Base-by-base conservation (phyloP, 495 filamentous ascomycete species). In the Platismatia glauca region DNA sequence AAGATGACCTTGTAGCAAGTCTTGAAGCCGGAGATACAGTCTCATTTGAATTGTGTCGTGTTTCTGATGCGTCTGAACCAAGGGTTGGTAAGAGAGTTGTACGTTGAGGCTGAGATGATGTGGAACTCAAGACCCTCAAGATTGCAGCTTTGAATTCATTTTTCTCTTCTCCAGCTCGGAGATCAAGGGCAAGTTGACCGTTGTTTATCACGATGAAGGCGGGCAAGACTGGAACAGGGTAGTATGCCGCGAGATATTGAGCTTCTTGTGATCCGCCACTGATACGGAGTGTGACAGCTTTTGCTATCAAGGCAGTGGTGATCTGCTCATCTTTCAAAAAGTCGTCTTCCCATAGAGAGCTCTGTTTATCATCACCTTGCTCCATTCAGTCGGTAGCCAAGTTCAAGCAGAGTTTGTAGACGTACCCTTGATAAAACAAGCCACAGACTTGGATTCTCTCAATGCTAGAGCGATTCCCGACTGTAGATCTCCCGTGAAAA, bases 401-500 rank as follows among this genome's bases (percentile, higher is more conserved):
- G 12, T 61, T 13, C 18, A 22, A 43, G 34, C 27, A 35, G 29
- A 31, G 39, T 34, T 2, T 39, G 12, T 75, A 60, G 71, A 70
- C 81, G 55, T 58, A 87, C 85, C 84, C 76, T 76, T 71, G 39
- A 89, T 80, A 74, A 92, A 89, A 70, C 88, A 90, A 53, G 81
- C 80, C 7, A 92, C 83, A 16, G 81, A 73, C 66, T 86, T 86
- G 33, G 72, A 69, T 69, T 89, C 76, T 57, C 82, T 81, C 15
- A 97, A 75, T 24, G 94, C 90, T 29, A 81, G 72, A 9, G 80
- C 76, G 67, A 97, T 93, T 55, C 89, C 93, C 58, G 85, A 83
- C 68, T 93, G 85, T 9, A 96, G 74, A 63, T 81, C 83, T 27
- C 92, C 93, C 57, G 85, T 61, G 69, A 87, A 94, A 74, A 97